Conservation (phyloP, 805 yeast species). For the Starmerella sp. region DNA sequence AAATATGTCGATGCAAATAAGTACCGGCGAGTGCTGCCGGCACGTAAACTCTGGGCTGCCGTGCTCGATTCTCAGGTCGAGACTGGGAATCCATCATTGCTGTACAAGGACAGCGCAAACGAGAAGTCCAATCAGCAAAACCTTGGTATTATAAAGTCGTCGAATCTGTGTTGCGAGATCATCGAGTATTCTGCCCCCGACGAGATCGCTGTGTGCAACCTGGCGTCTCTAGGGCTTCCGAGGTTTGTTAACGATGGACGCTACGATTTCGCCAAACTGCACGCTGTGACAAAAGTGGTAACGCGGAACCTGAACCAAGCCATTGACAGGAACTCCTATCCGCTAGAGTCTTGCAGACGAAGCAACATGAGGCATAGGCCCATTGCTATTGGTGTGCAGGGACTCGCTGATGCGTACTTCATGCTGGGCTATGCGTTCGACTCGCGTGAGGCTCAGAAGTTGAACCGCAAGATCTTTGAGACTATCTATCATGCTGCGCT, state of each 20-base stretch:
- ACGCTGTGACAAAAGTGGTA: constrained; percentile 59
- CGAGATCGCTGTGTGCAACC: constrained; percentile 87
- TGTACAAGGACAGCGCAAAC: constrained; percentile 93
- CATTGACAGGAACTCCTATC: constrained; percentile 75
- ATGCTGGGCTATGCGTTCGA: constrained; percentile 69
- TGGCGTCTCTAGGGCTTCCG: constrained; percentile 86
- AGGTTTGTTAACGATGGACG: constrained; percentile 44
- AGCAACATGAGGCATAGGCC: constrained; percentile 78
- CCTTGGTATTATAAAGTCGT: constrained; percentile 79
- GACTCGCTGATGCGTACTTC: constrained; percentile 79
- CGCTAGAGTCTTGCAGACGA: constrained; percentile 53
- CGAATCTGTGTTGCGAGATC: constrained; percentile 85
- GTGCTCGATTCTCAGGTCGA: constrained; percentile 84
- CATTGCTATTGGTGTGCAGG: constrained; percentile 89
- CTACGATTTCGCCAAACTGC: constrained; percentile 61
- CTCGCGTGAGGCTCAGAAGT: constrained; percentile 53
- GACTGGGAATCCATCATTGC: constrained; percentile 87
- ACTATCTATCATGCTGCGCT: constrained; percentile 88
- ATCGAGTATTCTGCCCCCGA: constrained; percentile 77
- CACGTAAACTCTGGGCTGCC: constrained; percentile 78
- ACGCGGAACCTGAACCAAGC: constrained; percentile 64
- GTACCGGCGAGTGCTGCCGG: constrained; percentile 49
- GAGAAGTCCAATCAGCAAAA: constrained; percentile 76
- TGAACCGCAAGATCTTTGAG: constrained; percentile 78
- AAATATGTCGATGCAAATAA: constrained; percentile 58